Percentiles rank a stretch among this genome's conserved stretches.
phyloP scores from a whole-genome alignment of 768 basidiomycete genomes.

The Leccinum incarnatum region DNA sequence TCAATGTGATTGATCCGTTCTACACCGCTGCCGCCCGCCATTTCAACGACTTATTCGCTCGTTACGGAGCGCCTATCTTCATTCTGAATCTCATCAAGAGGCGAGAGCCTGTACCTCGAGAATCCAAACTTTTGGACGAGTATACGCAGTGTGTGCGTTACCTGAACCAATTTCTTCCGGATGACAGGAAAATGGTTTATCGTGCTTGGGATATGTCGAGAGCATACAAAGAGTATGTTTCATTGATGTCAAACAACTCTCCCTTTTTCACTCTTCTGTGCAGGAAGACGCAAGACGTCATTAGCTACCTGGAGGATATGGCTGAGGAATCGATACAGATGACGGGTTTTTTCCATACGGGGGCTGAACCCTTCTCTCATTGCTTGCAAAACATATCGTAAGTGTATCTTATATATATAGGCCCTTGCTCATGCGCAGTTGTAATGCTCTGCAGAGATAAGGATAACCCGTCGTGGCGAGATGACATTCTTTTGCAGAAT shows the following conservation, averaged over 20 bases:
- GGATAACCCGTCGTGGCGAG: slow-evolving; percentile 47
- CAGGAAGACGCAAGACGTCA: slow-evolving; percentile 94
- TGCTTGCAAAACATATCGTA: slow-evolving; percentile 45
- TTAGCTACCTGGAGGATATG: slow-evolving; percentile 90
- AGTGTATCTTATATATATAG: slow-evolving; percentile 3
- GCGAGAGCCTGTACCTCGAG: slow-evolving; percentile 72
- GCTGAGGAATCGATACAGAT: slow-evolving; percentile 90
- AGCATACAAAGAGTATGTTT: slow-evolving; percentile 85
- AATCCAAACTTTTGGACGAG: slow-evolving; percentile 86
- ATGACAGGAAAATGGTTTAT: slow-evolving; percentile 83
- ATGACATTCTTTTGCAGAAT: slow-evolving; percentile 76
- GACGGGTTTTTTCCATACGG: slow-evolving; percentile 95
- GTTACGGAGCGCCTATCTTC: slow-evolving; percentile 87
- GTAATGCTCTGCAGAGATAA: slow-evolving; percentile 26
- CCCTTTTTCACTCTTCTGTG: neutral
- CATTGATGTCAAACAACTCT: neutral
- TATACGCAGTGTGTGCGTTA: slow-evolving; percentile 91
- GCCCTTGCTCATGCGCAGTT: neutral
- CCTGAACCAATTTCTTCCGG: slow-evolving; percentile 92
- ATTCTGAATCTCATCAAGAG: slow-evolving; percentile 95
- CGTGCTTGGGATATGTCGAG: slow-evolving; percentile 96
- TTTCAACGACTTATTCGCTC: slow-evolving; percentile 85
- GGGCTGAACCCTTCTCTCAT: slow-evolving; percentile 80
- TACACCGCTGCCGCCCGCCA: slow-evolving; percentile 91
- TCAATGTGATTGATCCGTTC: slow-evolving; percentile 92